Evolutionary conservation across 1,284 basidiomycete genomes (phyloP), one percentile per base, ranked within the genome.

Genomic region (Omphalotus olearius): DNA sequence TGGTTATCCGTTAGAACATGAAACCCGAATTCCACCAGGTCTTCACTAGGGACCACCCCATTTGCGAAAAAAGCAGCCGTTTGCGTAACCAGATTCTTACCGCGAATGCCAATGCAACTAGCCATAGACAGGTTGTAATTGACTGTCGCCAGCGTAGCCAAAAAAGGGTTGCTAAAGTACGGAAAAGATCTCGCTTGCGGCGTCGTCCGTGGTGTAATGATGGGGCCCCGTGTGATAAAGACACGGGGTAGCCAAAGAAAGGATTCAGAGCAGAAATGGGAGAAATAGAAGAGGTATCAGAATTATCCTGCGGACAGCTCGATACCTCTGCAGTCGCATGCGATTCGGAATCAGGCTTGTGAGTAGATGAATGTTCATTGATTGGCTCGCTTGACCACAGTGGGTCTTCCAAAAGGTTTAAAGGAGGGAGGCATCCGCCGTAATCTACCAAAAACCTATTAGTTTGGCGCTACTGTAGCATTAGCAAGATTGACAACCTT

Each of bases 181-280:
- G 73, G n/a, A 76, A 60, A 26, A 91, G 74, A 64, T 90, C 86
- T 53, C 85, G 76, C 56, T 86, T 86, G 42, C 88, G 78, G 49
- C 80, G 76, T 28, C 82, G 83, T 23, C 82, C 81, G 63, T 84
- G 72, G 51, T 71, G 72, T 57, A 82, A 68, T 44, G 71, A 64
- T 42, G 78, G 70, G 47, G 66, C 60, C 3, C 68, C 66, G 33
- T 69, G 62, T 47, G 64, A 63, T 36, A 69, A 64, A 42, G 69
- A 62, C 49, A 69, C 67, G 44, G 91, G 88, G 65, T 93, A 93
- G n/a, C 91, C 91, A 60, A 83, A 93, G 68, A 86, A 92, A 0
- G 91, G 91, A 59, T 92, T 93, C 46, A 80, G 66, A 36, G 70
- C 60, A 23, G 87, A 88, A 20, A 76, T 77, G 13, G 80, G 72